phyloP scores from a whole-genome alignment of 306 rosid species.

The peach (Prunus persica) region Prunus_persica_NCBIv2 NC_034012.1:4151001-4151500 shows the following conservation, averaged over 20 bases:
- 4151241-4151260: conserved; percentile 13
- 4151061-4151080: too few relatives aligned
- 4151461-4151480: conserved; percentile 63
- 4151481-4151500: conserved; percentile 53
- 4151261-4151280: conserved; percentile 52
- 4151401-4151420: conserved; percentile 56
- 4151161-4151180: too few relatives aligned
- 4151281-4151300: conserved; percentile 48
- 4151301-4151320: conserved; percentile 65
- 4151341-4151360: conserved; percentile 44
- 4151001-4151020: too few relatives aligned
- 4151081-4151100: too few relatives aligned
- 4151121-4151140: too few relatives aligned
- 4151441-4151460: conserved; percentile 63
- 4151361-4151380: conserved; percentile 60
- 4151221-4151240: too few relatives aligned
- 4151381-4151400: conserved; percentile 53
- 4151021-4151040: too few relatives aligned
- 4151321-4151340: conserved; percentile 49
- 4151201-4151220: too few relatives aligned
- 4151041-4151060: too few relatives aligned
- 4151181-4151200: too few relatives aligned
- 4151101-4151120: too few relatives aligned
- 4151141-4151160: too few relatives aligned
- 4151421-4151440: conserved; percentile 57